Base-by-base conservation (phyloP, 2,329 filamentous ascomycete genomes). In the Ophiosphaerella korrae region DNA sequence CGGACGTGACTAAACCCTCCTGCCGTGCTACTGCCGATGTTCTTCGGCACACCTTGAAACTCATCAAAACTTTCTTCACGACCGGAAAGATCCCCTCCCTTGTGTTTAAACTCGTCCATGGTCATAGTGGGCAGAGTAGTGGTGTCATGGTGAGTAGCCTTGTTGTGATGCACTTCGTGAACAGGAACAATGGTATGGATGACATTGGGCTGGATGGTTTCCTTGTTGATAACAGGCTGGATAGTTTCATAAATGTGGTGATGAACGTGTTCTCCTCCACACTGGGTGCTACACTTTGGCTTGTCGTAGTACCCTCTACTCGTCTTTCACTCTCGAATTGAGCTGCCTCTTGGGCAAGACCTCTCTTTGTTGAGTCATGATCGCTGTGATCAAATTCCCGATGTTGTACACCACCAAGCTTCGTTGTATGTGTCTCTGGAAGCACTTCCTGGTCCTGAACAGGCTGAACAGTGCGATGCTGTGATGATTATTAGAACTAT, bases 101-200 rank as follows among this genome's bases (percentile, higher is more conserved):
- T 70, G 51, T 73, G 67, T 73, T 79, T 80, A 68, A 88, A 90
- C 60, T 91, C 86, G 0, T 79, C 75, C 67, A 90, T 78, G 32
- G 77, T 84, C 67, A 89, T 84, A 9, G 82, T 72, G 1, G 88
- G 87, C 0, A 90, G 78, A 3, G 82, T 78, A 0, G 86, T 85
- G 1, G 85, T 81, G 37, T 80, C 78, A 66, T 91, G 88, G 67
- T 88, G 84, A 52, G 88, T 80, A 1, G 87, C 78, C 12, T 82
- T 78, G 43, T 87, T 84, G 62, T 89, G 85, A 66, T 90, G 88
- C 2, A 83, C 81, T 74, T 91, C 88, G 58, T 90, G 88, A 36
- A 91, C 80, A 0, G 88, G 88, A 0, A 88, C 78, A 1, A 86
- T 89, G 21, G 85, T 90, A 76, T 91, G 88, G 1, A 89, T 78